These are phyloP conservation scores for Harrya chromipes DNA, from an alignment of 768 basidiomycete genomes.

Conservation along the genomic window DNA sequence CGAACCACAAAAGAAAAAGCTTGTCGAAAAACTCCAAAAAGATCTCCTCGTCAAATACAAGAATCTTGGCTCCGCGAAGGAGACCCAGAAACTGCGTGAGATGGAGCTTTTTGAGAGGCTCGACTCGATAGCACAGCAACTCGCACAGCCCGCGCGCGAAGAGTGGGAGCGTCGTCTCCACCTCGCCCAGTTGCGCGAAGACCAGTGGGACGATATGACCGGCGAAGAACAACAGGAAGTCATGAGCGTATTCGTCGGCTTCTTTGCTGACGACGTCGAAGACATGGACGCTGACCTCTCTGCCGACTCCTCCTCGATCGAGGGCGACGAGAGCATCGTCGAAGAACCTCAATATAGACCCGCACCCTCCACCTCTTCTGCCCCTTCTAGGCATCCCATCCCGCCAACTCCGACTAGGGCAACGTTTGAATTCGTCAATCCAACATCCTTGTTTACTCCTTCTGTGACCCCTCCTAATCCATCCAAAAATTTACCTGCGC, in stretches of 20 bases:
- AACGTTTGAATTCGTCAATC: conserved; percentile 28
- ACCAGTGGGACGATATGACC: conserved; percentile 32
- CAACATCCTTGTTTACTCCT: conserved; percentile 25
- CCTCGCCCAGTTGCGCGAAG: conserved; percentile 26
- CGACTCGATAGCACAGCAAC: conserved; percentile 19
- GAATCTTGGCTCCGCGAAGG: conserved; percentile 18
- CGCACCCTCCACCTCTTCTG: conserved; percentile 1
- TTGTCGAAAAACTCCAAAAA: conserved; percentile 29
- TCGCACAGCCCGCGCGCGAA: conserved; percentile 29
- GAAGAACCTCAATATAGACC: conserved; percentile 17
- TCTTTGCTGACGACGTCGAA: conserved; percentile 28
- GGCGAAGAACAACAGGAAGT: conserved; percentile 31
- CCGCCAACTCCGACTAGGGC: conserved; percentile 20
- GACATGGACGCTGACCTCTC: conserved; percentile 15
- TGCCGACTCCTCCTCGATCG: conserved; percentile 9
- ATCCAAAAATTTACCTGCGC: conserved; percentile 27
- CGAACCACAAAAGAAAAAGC: conserved; percentile 28
- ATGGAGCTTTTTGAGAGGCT: conserved; percentile 27
- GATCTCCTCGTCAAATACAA: conserved; percentile 33
- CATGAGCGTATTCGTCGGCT: conserved; percentile 28
- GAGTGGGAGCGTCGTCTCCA: conserved; percentile 35
- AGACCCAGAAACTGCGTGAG: conserved; percentile 29
- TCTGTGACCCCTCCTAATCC: conserved; percentile 20
- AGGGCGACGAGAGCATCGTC: conserved; percentile 16
- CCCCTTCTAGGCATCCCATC: conserved; percentile 11